phyloP scores from a whole-genome alignment of 805 yeast species.

The Kluyveromyces wickerhamii region DNA sequence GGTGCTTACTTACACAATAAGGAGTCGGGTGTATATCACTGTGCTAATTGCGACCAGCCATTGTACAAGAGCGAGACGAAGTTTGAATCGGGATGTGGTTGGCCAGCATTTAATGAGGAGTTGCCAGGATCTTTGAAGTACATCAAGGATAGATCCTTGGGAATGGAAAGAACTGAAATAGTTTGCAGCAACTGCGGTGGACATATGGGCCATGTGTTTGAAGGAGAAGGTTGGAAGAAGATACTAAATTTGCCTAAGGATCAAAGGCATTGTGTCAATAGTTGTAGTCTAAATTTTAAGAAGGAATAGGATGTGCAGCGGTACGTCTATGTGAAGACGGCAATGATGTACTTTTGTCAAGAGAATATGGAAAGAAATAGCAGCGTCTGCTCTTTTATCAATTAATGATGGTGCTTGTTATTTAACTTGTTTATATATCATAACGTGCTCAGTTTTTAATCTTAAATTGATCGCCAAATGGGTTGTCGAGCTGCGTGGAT shows the following conservation, averaged over 20 bases:
- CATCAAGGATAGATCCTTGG: slow-evolving; percentile 52
- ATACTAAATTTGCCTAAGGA: slow-evolving; percentile 49
- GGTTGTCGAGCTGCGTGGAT: slow-evolving; percentile 32
- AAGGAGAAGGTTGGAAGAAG: slow-evolving; percentile 77
- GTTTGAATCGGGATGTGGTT: slow-evolving; percentile 89
- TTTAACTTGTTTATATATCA: too few species aligned
- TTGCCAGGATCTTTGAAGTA: slow-evolving; percentile 69
- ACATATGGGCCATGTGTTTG: slow-evolving; percentile 91
- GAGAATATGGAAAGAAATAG: too few species aligned
- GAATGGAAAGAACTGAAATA: slow-evolving; percentile 87
- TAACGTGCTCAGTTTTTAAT: slow-evolving; percentile 15
- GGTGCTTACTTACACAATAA: slow-evolving; percentile 29
- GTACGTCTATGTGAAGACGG: background rate
- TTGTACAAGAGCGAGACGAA: slow-evolving; percentile 73
- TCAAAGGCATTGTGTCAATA: slow-evolving; percentile 92
- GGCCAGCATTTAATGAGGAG: slow-evolving; percentile 94
- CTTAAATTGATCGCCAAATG: slow-evolving; percentile 46
- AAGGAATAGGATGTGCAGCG: slow-evolving; percentile 9
- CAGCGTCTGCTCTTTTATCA: too few species aligned
- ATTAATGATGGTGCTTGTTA: too few species aligned
- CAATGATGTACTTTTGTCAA: too few species aligned
- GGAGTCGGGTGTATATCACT: slow-evolving; percentile 58
- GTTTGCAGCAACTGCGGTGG: slow-evolving; percentile 84
- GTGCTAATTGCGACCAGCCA: slow-evolving; percentile 83
- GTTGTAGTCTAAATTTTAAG: slow-evolving; percentile 64